Evolutionary conservation across 176 grass and related monocot genomes (phyloP), one percentile per base, ranked within the genome.

Genomic region (Oryza punctata): DNA sequence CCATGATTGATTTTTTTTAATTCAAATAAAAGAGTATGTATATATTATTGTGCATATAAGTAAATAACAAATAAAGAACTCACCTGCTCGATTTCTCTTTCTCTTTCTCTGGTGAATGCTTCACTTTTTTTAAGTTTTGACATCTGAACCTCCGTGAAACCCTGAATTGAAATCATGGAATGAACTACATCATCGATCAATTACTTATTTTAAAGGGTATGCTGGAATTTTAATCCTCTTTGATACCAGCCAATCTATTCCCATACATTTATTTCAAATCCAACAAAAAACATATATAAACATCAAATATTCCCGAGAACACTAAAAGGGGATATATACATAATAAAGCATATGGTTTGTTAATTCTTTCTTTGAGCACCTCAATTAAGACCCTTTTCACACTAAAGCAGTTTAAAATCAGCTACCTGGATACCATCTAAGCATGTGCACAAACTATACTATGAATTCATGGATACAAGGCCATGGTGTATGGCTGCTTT

Each of bases 111-210:
- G 27, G 93, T 99, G 71, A 92, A 92, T 8, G 88, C 91, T 83
- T 99, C 93, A 3, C 93, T 99, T 87, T 92, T 94, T 85, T 99
- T 96, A 50, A 99, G 78, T 85, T 90, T 99, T 81, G 97, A 92
- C 89, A 92, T 89, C 70, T 94, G 93, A 87, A 92, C 54, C 59
- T 99, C 97, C n/a, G 89, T 89, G 81, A 99, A 96, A 87, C 93
- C 97, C 97, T 99, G 78, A 52, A 85, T 43, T n/a, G 87, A 74
- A 71, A 89, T 27, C 49, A 33, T 75, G 63, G 29, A 75, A 40
- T 47, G 16, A 70, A 65, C 64, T 26, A 63, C 33, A 59, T 66
- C 72, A 67, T 44, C 38, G 16, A 66, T 26, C 29, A 28, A 63
- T 27, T 65, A 10, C 54, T 54, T 46, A 50, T 44, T 29, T 63